These are phyloP conservation scores for Rhododendron simsii DNA, from an alignment of 148 eudicot genomes.

Conservation along the genomic window DNA sequence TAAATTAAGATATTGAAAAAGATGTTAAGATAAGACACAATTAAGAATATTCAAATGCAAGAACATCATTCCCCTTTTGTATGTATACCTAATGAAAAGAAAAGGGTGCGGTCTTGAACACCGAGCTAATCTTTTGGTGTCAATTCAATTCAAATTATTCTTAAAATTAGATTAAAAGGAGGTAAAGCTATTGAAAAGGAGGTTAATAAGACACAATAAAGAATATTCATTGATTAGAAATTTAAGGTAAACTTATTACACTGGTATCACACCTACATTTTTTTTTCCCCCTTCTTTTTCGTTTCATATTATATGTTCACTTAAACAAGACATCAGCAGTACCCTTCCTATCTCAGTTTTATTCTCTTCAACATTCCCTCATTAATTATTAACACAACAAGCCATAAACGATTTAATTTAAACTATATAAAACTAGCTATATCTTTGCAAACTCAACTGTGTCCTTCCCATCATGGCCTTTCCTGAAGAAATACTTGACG, in stretches of 20 bases:
- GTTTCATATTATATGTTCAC: background rate
- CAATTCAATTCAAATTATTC: too few species aligned
- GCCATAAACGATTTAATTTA: background rate
- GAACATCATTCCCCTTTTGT: too few species aligned
- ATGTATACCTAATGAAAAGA: too few species aligned
- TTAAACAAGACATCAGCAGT: background rate
- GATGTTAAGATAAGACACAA: too few species aligned
- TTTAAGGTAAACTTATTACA: background rate
- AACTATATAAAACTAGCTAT: background rate
- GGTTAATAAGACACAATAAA: background rate
- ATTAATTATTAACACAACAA: background rate
- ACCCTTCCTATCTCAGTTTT: background rate
- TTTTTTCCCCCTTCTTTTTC: background rate
- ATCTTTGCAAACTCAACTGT: slow-evolving; percentile 39
- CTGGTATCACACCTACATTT: background rate
- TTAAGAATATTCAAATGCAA: too few species aligned
- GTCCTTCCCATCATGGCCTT: slow-evolving; percentile 44
- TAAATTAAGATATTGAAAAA: too few species aligned
- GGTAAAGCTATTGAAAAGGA: too few species aligned
- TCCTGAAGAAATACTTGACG: slow-evolving; percentile 41
- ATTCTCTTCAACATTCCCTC: background rate
- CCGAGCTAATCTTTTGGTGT: too few species aligned
- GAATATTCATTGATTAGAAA: background rate
- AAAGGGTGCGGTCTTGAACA: too few species aligned
- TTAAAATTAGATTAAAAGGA: too few species aligned